Conservation (phyloP, 140 eudicot genomes). For the Oenanthe javanica region DNA sequence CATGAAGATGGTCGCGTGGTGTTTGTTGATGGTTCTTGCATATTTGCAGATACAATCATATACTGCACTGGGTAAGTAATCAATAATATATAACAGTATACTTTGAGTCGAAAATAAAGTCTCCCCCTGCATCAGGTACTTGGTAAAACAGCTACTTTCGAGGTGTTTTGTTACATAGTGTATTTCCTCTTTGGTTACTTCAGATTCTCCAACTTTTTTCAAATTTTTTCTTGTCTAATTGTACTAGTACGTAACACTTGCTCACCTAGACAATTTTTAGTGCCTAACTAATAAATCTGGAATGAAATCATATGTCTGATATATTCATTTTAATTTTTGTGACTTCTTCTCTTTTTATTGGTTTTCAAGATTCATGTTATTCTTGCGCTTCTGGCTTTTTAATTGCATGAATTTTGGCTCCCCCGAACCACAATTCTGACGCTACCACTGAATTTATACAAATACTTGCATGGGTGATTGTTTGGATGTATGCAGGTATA, state of each 20-base stretch:
- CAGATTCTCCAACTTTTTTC: neutral
- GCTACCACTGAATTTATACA: neutral
- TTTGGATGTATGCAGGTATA: constrained; percentile 46
- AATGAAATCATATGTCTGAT: neutral
- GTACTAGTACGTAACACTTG: neutral
- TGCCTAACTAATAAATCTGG: neutral
- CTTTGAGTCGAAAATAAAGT: no score
- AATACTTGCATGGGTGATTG: no score
- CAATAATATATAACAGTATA: neutral
- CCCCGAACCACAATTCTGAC: neutral
- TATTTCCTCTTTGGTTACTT: neutral
- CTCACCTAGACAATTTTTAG: neutral
- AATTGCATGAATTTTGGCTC: neutral
- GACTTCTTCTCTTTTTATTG: no score
- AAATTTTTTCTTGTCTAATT: neutral
- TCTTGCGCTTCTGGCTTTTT: neutral
- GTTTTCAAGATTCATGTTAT: no score
- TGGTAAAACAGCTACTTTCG: no score
- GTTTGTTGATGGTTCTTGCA: constrained; percentile 51
- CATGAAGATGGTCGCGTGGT: constrained; percentile 69
- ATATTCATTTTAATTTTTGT: neutral
- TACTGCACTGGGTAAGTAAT: constrained; percentile 84
- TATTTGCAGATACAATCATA: constrained; percentile 72
- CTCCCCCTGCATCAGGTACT: no score
- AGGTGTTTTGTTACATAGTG: no score